These are phyloP conservation scores for Davidsoniella virescens DNA, from an alignment of 2,329 filamentous ascomycete species.

Conservation along the genomic window DNA sequence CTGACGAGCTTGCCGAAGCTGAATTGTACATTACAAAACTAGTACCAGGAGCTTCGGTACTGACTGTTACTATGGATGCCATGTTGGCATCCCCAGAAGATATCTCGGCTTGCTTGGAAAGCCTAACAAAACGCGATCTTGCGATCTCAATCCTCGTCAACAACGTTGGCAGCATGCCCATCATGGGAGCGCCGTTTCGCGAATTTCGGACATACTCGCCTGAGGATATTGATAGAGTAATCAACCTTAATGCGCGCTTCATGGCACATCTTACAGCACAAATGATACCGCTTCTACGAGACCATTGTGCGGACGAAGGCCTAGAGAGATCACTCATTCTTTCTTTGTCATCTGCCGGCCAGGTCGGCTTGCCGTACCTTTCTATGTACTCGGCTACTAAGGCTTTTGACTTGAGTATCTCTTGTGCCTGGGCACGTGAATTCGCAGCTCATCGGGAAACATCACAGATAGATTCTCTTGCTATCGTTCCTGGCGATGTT, in stretches of 20 bases:
- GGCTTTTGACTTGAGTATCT: conserved; percentile 20
- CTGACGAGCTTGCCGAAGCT: background rate
- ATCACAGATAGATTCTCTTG: conserved; percentile 18
- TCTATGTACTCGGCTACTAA: conserved; percentile 20
- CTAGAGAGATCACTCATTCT: conserved; percentile 14
- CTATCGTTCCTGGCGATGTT: conserved; percentile 19
- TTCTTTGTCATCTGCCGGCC: conserved; percentile 18
- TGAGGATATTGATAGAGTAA: conserved; percentile 19
- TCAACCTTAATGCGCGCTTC: conserved; percentile 22
- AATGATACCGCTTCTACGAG: conserved; percentile 17
- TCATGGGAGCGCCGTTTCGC: conserved; percentile 18
- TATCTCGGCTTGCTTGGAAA: background rate
- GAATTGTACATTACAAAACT: background rate
- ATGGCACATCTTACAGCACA: conserved; percentile 21
- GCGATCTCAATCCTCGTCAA: conserved; percentile 21
- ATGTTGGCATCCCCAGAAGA: background rate
- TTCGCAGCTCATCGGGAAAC: conserved; percentile 15
- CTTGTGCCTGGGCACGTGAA: conserved; percentile 18
- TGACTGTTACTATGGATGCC: background rate
- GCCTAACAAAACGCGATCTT: conserved; percentile 18
- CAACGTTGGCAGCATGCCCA: conserved; percentile 20
- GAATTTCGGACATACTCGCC: conserved; percentile 17
- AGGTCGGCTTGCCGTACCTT: conserved; percentile 18
- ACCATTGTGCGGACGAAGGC: background rate
- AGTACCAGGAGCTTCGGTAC: background rate